These are phyloP conservation scores for Lithospermum erythrorhizon DNA, from an alignment of 257 asterid species.

Conservation along the genomic window DNA sequence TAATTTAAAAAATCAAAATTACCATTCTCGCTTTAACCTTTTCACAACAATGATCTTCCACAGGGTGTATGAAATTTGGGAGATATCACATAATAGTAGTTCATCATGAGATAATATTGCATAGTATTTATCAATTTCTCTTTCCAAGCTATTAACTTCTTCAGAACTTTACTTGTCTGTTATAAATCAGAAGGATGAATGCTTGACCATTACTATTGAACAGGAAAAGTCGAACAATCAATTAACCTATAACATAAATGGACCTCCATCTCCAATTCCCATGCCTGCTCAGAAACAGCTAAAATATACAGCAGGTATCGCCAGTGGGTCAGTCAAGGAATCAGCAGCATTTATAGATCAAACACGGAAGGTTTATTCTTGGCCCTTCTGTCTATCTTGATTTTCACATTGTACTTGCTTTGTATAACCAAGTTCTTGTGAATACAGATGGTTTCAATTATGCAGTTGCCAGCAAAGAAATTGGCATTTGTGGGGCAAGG, in stretches of 20 bases:
- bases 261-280: slow-evolving; percentile 75
- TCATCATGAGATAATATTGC: no score
- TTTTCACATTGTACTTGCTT: slow-evolving; percentile 1
- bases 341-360: slow-evolving; percentile 72
- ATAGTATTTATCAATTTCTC: not conserved
- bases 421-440: slow-evolving; percentile 5
- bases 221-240: slow-evolving; percentile 30
- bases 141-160: not conserved
- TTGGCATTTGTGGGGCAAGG: slow-evolving; percentile 74
- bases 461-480: slow-evolving; percentile 87
- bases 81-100: no score
- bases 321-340: slow-evolving; percentile 63
- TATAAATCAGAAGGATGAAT: not conserved
- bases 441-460: slow-evolving; percentile 82
- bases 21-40: no score
- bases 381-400: not conserved
- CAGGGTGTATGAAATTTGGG: no score
- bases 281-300: slow-evolving; percentile 97
- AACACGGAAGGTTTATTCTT: slow-evolving; percentile 56
- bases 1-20: no score
- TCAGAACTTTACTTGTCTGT: not conserved
- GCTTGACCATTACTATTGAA: not conserved
- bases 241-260: slow-evolving; percentile 51
- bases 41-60: no score
- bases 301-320: slow-evolving; percentile 89